Base-by-base conservation (phyloP, 768 basidiomycete genomes). In the Butyriboletus loyo region DNA sequence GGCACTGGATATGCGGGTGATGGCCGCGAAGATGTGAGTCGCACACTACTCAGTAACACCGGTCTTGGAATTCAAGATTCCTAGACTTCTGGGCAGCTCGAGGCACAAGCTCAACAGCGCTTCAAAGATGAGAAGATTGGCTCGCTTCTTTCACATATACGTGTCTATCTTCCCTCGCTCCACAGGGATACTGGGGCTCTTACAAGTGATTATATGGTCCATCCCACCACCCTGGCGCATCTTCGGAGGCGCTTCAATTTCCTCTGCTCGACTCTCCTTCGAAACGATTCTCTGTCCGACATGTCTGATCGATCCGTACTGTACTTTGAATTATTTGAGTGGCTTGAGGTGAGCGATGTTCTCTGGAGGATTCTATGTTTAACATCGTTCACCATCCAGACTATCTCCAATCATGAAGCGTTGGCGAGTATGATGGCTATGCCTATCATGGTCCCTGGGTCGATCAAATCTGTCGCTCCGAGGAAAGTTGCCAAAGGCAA, bases 371-470 rank as follows among this genome's bases (percentile, higher is more conserved):
- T 17, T 37, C 32, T 36, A 17, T 35, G 17, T 42, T 50, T 52
- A 28, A 49, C 19, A 31, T 45, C 22, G 8, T 44, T 67, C 14
- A 48, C 40, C 22, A 8, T 49, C 17, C 50, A 97, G 94, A 92
- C 90, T 1, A 88, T 98, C 41, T 95, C 93, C 7, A 86, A 86
- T 59, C 94, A 97, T 56, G 95, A 96, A 75, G 88, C 92, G 6
- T 72, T 97, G 36, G 92, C 92, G 15, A 91, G 89, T 55, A 94
- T 95, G 88, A 91, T 96, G 84, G 92, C 91, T 2, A 96, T 95
- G 92, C 92, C 93, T 7, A 92, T 91, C 65, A 94, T 94, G 92
- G 84, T 85, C n/a, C 81, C 84, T 19, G 75, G 79, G 5, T 86
- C 86, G 19, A 78, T 84, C 46, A 87, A 87, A 65, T 73, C 78